A percentile compares a stretch with the other conserved stretches of the same genome.
Evolutionary conservation across 2,329 filamentous ascomycete species (phyloP).

Genomic region (Penicillium hesseltinei): DNA sequence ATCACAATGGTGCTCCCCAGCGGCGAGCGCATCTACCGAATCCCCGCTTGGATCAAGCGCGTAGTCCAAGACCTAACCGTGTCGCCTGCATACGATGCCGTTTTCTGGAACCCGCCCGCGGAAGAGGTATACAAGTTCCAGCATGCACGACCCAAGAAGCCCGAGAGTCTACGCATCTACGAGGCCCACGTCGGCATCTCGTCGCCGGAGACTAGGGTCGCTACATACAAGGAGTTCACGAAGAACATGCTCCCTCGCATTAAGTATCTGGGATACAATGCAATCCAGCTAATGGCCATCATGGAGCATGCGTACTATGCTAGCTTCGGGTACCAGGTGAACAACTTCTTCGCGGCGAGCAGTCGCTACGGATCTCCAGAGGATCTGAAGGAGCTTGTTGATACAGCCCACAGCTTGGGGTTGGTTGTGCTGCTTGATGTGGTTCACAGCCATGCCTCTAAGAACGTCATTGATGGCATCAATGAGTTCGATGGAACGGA

Average conservation of each 20-base stretch:
- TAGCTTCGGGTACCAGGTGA: constrained; percentile 97
- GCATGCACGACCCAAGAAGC: constrained; percentile 77
- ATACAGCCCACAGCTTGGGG: constrained; percentile 88
- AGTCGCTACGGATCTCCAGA: constrained; percentile 92
- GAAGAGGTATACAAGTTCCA: constrained; percentile 80
- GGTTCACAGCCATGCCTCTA: constrained; percentile 96
- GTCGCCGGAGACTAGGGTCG: constrained; percentile 80
- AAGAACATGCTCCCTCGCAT: constrained; percentile 88
- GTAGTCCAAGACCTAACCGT: constrained; percentile 90
- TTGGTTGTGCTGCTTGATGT: constrained; percentile 90
- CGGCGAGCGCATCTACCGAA: constrained; percentile 78
- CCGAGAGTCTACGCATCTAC: constrained; percentile 83
- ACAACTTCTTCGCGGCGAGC: constrained; percentile 97
- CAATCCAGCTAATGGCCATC: constrained; percentile 96
- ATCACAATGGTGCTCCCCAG: constrained; percentile 78
- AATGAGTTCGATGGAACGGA: constrained; percentile 96
- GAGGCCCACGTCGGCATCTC: constrained; percentile 99
- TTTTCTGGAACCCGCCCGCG: constrained; percentile 92
- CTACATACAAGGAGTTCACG: constrained; percentile 97
- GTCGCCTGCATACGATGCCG: constrained; percentile 88
- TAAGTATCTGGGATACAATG: constrained; percentile 87
- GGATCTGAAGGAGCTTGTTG: constrained; percentile 93
- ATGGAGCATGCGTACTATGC: constrained; percentile 99
- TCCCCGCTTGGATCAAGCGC: constrained; percentile 96
- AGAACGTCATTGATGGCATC: constrained; percentile 91